A percentile compares a stretch with the other conserved stretches of the same genome.
Conservation (phyloP, 2,329 filamentous ascomycete species). For the Colletotrichum lentis region DNA sequence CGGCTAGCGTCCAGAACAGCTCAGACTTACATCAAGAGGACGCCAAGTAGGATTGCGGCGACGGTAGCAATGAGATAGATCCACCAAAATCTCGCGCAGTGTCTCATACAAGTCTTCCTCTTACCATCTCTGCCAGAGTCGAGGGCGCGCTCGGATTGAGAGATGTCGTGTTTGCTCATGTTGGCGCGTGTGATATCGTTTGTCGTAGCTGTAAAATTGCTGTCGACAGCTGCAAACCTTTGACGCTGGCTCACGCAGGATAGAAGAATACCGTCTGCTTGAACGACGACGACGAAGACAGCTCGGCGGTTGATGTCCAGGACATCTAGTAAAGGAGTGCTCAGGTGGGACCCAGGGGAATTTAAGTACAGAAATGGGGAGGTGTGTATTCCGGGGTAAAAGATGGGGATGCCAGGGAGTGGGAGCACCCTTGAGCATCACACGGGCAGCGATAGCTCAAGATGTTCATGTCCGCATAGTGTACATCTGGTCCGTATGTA, state of each 20-base stretch:
- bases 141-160: slow-evolving; percentile 47
- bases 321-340: neutral
- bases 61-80: slow-evolving; percentile 61
- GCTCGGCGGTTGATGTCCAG: neutral
- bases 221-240: neutral
- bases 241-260: neutral
- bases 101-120: slow-evolving; percentile 53
- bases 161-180: slow-evolving; percentile 51
- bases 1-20: neutral
- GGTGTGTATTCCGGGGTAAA: slow-evolving; percentile 33
- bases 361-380: slow-evolving; percentile 36
- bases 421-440: slow-evolving; percentile 25
- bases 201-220: neutral
- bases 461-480: slow-evolving; percentile 30
- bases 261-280: slow-evolving; percentile 6
- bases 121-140: slow-evolving; percentile 41
- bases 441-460: slow-evolving; percentile 29
- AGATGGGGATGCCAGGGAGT: slow-evolving; percentile 26
- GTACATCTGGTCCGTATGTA: slow-evolving; percentile 25
- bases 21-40: slow-evolving; percentile 66
- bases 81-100: slow-evolving; percentile 70
- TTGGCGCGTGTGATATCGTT: slow-evolving; percentile 18
- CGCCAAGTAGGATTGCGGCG: slow-evolving; percentile 61
- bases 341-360: slow-evolving; percentile 27
- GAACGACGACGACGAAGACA: slow-evolving; percentile 21